phyloP scores from a whole-genome alignment of 2,329 filamentous ascomycete species.

The Penicillium sp. region DNA sequence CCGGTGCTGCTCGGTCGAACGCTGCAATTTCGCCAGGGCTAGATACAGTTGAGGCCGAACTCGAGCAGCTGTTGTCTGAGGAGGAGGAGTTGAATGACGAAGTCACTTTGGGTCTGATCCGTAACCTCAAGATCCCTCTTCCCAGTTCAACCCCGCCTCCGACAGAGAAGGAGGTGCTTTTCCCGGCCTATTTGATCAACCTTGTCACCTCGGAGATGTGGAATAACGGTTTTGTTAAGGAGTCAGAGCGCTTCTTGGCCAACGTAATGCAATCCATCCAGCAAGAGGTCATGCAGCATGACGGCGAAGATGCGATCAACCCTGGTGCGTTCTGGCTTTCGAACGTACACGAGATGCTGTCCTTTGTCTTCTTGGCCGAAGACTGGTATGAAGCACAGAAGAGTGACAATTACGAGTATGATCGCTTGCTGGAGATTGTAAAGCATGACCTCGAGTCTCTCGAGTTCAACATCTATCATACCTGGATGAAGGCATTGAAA shows the following conservation, averaged over 20 bases:
- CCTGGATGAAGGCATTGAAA: conserved; percentile 99
- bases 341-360: conserved; percentile 99
- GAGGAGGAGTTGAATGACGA: conserved; percentile 96
- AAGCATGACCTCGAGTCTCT: conserved; percentile 98
- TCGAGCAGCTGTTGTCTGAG: conserved; percentile 87
- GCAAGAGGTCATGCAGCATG: conserved; percentile 98
- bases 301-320: conserved; percentile 94
- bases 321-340: conserved; percentile 98
- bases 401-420: conserved; percentile 98
- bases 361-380: conserved; percentile 96
- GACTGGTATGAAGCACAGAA: conserved; percentile 99
- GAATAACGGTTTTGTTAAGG: conserved; percentile 99
- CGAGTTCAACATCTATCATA: conserved; percentile 99
- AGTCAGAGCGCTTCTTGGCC: conserved; percentile 95
- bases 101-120: conserved; percentile 91
- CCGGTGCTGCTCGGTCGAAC: conserved; percentile 57
- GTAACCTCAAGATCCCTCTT: conserved; percentile 90
- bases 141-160: conserved; percentile 81
- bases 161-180: conserved; percentile 96
- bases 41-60: conserved; percentile 90
- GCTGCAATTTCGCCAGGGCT: conserved; percentile 72
- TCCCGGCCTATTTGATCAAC: conserved; percentile 98
- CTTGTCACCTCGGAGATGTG: conserved; percentile 99
- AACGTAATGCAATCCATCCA: conserved; percentile 99
- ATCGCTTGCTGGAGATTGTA: conserved; percentile 93